phyloP scores from a whole-genome alignment of 2,329 filamentous ascomycete species.

The Beauveria pseudobassiana region DNA sequence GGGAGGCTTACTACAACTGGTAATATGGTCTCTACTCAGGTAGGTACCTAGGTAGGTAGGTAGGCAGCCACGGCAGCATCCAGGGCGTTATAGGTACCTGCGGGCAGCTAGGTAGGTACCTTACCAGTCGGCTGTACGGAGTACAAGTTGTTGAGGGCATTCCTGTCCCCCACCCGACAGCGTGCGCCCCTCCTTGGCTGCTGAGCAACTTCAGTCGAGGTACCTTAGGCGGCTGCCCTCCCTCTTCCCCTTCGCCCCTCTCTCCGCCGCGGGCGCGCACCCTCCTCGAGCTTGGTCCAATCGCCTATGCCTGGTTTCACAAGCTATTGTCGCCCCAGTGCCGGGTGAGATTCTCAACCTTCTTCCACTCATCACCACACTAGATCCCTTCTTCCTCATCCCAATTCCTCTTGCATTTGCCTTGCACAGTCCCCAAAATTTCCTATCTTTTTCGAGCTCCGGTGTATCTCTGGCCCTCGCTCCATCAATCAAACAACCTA shows the following conservation, averaged over 20 bases:
- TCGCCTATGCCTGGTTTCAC: conserved; percentile 9
- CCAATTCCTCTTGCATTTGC: conserved; percentile 1
- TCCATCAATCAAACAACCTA: neutral
- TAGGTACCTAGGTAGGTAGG: too few species aligned
- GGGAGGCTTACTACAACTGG: neutral
- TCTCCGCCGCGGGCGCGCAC: neutral
- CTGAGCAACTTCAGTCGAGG: neutral
- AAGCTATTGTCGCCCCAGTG: conserved; percentile 3
- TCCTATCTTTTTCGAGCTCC: neutral
- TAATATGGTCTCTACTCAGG: neutral
- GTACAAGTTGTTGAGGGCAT: neutral
- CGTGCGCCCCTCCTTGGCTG: neutral
- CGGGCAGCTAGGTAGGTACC: neutral
- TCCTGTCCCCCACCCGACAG: neutral
- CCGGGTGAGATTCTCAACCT: neutral
- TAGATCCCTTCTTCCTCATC: conserved; percentile 3
- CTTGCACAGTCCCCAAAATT: neutral
- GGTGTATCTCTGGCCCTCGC: neutral
- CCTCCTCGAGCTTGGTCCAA: conserved; percentile 2
- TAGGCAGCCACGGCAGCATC: neutral
- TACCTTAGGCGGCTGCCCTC: neutral
- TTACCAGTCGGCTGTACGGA: too few species aligned
- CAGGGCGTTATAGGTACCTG: neutral
- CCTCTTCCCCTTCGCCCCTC: neutral
- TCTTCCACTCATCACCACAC: neutral